Base-by-base conservation (phyloP, 179 eudicot species). In the Drosera spatulata region DNA sequence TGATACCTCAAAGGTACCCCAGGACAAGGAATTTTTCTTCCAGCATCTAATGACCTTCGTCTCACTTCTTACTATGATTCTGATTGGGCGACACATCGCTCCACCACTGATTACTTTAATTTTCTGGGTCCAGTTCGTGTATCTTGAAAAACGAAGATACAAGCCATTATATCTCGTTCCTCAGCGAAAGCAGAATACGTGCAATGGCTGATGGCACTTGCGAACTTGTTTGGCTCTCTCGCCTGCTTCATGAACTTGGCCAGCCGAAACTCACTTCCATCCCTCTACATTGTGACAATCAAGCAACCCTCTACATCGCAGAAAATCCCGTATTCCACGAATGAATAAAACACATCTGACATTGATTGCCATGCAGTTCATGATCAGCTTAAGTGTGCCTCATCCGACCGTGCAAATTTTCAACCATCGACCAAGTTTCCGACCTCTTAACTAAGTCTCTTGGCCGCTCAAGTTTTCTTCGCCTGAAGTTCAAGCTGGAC, bases 261-360 rank as follows among this genome's bases (percentile, higher is more conserved):
- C 22, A 10, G 13, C 48, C 2, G 2, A 15, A 4, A 5, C n/a
- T 2, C 2, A 5, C 15, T 3, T 39, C 62, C 44, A n/a, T 44
- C 14, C 2, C 62, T 43, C 11, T 59, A 7, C n/a, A 2, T 9
- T 44, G 48, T 13, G 56, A 53, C 9, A 53, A 53, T 13, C 3
- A 13, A 14, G 56, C 50, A 9, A 5, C 50, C n/a, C 47, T 4
- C n/a, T 50, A 59, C 8, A 41, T 59, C 7, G 50, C 22, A 5
- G 43, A 10, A 4, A 58, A 58, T 38, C 47, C 61, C n/a, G 8
- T 9, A 2, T 58, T 58, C 33, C 50, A 59, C 5, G 62, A 59
- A 42, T 10, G 62, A 10, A 59, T 50, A 5, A 59, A 59, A 42
- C 62, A 59, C 14, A 2, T 59, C n/a, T 1, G 50, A 45, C 7